Base-by-base conservation (phyloP, 352 stramenopile genomes). In the Phytophthora capsici region DNA sequence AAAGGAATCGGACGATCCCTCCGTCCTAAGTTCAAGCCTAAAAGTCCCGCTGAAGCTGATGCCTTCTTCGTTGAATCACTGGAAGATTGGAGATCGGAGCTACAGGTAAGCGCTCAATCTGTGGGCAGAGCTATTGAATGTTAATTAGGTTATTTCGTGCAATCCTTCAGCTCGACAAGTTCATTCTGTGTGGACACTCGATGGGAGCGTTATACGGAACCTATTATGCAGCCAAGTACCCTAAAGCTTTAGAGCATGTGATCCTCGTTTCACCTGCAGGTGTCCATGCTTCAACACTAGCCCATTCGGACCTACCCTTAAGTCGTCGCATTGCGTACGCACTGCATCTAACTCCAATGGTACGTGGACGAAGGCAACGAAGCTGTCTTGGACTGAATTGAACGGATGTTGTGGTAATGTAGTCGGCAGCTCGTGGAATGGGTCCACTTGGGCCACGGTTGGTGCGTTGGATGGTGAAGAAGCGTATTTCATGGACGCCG, bases 161-260 rank as follows among this genome's bases (percentile, higher is more conserved):
- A 49, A 23, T 50, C 54, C 34, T 36, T 22, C 16, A 90, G 71
- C 55, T 91, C 5, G 77, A 89, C 13, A 74, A 65, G 13, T 81
- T 91, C 51, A 78, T 91, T 30, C 48, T 91, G 4, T 87, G 74
- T 16, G 81, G 74, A 4, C 83, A 91, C 56, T 91, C 83, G 6
- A 91, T 91, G 83, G 83, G 83, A 14, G 82, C 88, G 23, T 85
- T 90, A 8, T 91, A 87, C 59, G 76, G 61, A 45, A 84, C 79
- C 36, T 88, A 88, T 62, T 91, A 88, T 70, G 68, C 75, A 1
- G 58, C 75, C 9, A 82, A 84, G 50, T 92, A 90, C 60, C 45
- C 75, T 2, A 72, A 78, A 6, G 66, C 77, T 23, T 40, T 92
- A 23, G 75, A 89, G 41, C 84, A 92, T 45, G 28, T 92, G 19